Conservation (phyloP, 2,329 filamentous ascomycete species). For the Aspergillus ruber region DNA sequence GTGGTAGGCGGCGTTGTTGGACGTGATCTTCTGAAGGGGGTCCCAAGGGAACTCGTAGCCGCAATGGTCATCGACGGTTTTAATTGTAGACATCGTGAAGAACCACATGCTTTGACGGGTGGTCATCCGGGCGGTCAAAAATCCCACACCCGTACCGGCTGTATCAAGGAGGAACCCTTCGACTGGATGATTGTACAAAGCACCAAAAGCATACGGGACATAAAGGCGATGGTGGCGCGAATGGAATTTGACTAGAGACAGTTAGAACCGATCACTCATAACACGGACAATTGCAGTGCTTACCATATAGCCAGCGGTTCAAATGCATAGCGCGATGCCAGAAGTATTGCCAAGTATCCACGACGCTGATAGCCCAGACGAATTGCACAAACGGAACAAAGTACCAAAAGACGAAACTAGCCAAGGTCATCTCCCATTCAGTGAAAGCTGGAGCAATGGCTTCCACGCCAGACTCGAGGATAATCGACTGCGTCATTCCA, state of each 20-base stretch:
- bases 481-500: conserved; percentile 55
- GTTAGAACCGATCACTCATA: conserved; percentile 4
- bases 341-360: conserved; percentile 99
- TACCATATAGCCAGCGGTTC: conserved; percentile 95
- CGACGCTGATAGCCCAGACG: conserved; percentile 62
- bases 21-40: conserved; percentile 81
- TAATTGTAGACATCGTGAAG: conserved; percentile 82
- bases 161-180: conserved; percentile 94
- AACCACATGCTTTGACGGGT: conserved; percentile 81
- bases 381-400: conserved; percentile 74
- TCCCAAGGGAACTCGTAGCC: conserved; percentile 96
- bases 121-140: conserved; percentile 76
- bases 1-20: conserved; percentile 94
- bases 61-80: conserved; percentile 96
- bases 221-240: conserved; percentile 94
- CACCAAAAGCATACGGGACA: conserved; percentile 94
- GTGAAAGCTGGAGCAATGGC: conserved; percentile 65
- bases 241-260: conserved; percentile 69
- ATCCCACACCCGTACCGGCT: conserved; percentile 74
- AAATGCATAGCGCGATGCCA: conserved; percentile 93
- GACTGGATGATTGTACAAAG: conserved; percentile 91
- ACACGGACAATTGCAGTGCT: conserved; percentile 30
- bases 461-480: conserved; percentile 45
- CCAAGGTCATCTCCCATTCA: conserved; percentile 69
- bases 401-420: conserved; percentile 72